A percentile compares a stretch with the other conserved stretches of the same genome.
phyloP scores from a whole-genome alignment of 805 yeast genomes.

The Saccharomycopsis microspora region DNA sequence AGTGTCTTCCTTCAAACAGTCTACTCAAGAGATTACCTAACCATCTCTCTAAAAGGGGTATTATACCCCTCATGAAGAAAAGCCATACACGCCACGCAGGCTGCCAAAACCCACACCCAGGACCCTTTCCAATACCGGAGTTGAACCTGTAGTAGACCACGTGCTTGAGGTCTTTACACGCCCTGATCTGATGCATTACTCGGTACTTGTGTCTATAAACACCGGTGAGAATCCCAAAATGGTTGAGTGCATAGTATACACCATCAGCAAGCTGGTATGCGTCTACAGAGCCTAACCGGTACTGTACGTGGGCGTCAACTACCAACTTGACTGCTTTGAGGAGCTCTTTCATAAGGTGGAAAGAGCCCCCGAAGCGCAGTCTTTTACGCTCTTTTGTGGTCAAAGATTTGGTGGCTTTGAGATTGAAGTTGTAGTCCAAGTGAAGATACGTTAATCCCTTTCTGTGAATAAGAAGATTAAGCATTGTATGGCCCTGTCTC shows the following conservation, averaged over 20 bases:
- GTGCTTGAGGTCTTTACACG: conserved; percentile 92
- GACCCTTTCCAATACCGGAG: conserved; percentile 85
- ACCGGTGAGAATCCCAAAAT: conserved; percentile 92
- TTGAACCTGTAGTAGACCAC: conserved; percentile 81
- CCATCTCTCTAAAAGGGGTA: conserved; percentile 92
- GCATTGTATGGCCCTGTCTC: conserved; percentile 88
- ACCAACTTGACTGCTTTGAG: conserved; percentile 71
- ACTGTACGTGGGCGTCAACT: conserved; percentile 92
- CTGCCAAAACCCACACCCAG: conserved; percentile 99
- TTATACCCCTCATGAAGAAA: conserved; percentile 79
- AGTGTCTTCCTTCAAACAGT: conserved; percentile 91
- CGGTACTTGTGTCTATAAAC: conserved; percentile 93
- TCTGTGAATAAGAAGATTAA: conserved; percentile 78
- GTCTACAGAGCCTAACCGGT: conserved; percentile 79
- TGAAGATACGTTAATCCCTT: conserved; percentile 88
- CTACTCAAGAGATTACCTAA: conserved; percentile 81
- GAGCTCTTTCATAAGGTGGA: conserved; percentile 86
- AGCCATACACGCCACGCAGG: conserved; percentile 99
- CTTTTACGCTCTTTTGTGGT: conserved; percentile 94
- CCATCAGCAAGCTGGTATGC: conserved; percentile 95
- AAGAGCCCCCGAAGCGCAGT: conserved; percentile 93
- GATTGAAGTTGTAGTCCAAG: conserved; percentile 87
- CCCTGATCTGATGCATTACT: conserved; percentile 96
- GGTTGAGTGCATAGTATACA: conserved; percentile 78
- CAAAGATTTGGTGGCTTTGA: conserved; percentile 91